Conservation (phyloP, 345 rosid genomes). For the Linum tenue region DNA sequence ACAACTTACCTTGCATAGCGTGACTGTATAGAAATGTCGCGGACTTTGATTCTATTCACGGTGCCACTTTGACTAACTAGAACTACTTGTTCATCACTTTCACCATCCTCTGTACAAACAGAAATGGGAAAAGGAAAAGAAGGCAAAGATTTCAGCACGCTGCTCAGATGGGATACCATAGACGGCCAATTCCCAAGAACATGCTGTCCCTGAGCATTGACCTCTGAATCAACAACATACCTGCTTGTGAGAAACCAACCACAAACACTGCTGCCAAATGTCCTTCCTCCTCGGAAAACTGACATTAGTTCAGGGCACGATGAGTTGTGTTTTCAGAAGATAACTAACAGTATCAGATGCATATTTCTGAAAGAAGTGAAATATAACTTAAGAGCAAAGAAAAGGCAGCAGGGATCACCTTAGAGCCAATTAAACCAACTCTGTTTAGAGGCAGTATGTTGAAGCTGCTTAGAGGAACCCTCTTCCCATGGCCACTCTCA, state of each 20-base stretch:
- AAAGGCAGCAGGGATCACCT: conserved; percentile 35
- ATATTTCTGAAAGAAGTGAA: background rate
- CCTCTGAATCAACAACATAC: conserved; percentile 24
- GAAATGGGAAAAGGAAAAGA: too few relatives aligned
- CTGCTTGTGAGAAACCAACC: conserved; percentile 79
- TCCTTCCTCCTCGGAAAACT: conserved; percentile 66
- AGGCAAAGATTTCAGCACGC: background rate
- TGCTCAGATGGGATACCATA: background rate
- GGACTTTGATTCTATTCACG: conserved; percentile 79
- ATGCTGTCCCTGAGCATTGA: background rate
- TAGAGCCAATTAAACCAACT: conserved; percentile 74
- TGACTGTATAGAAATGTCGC: conserved; percentile 81
- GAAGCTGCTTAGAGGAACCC: conserved; percentile 82
- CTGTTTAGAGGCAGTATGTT: conserved; percentile 48
- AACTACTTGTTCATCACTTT: conserved; percentile 92
- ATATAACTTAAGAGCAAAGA: background rate
- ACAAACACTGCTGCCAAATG: conserved; percentile 74
- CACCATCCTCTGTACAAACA: conserved; percentile 55
- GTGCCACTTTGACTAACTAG: conserved; percentile 92
- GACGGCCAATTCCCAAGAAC: background rate
- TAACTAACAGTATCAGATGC: background rate
- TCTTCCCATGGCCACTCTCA: conserved; percentile 85
- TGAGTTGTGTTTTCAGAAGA: background rate
- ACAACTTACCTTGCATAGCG: conserved; percentile 65
- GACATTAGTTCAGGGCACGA: conserved; percentile 10